Evolutionary conservation across 164 flowering plant species (phyloP).

Genomic region (Echeveria elegans): DNA sequence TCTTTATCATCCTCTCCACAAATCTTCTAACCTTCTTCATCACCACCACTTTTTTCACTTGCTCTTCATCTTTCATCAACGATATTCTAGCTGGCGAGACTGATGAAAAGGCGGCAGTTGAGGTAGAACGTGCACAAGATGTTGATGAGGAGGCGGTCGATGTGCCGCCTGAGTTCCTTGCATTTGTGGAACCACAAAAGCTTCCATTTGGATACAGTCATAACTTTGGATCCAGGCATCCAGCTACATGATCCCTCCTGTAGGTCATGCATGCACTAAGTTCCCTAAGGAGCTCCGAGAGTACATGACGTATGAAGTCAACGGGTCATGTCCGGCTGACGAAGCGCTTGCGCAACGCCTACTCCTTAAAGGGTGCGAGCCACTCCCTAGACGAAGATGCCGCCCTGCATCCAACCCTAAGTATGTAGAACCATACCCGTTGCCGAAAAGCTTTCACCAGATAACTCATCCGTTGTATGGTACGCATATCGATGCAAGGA

Average conservation of each 20-base stretch:
- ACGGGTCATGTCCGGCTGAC: constrained; percentile 59
- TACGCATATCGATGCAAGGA: constrained; percentile 44
- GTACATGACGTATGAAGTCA: too few relatives aligned
- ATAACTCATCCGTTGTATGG: constrained; percentile 48
- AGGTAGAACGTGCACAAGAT: too few relatives aligned
- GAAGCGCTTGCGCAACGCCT: constrained; percentile 47
- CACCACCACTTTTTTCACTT: too few relatives aligned
- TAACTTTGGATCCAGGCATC: too few relatives aligned
- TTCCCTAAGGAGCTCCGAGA: constrained; percentile 20
- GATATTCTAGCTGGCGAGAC: too few relatives aligned
- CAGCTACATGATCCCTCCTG: constrained; percentile 8
- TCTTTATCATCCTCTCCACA: too few relatives aligned
- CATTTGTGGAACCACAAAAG: too few relatives aligned
- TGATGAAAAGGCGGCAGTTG: too few relatives aligned
- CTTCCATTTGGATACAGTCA: too few relatives aligned
- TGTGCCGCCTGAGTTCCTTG: constrained; percentile 11
- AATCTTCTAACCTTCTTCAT: too few relatives aligned
- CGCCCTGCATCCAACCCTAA: constrained; percentile 23
- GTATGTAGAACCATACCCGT: constrained; percentile 38
- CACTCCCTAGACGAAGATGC: constrained; percentile 68
- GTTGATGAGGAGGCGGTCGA: background rate
- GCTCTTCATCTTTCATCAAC: too few relatives aligned
- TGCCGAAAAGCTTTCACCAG: constrained; percentile 36
- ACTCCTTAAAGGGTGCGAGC: constrained; percentile 66
- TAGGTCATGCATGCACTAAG: constrained; percentile 33